Evolutionary conservation across 148 eudicot genomes (phyloP).

Genomic region (Silene uniflora): DNA sequence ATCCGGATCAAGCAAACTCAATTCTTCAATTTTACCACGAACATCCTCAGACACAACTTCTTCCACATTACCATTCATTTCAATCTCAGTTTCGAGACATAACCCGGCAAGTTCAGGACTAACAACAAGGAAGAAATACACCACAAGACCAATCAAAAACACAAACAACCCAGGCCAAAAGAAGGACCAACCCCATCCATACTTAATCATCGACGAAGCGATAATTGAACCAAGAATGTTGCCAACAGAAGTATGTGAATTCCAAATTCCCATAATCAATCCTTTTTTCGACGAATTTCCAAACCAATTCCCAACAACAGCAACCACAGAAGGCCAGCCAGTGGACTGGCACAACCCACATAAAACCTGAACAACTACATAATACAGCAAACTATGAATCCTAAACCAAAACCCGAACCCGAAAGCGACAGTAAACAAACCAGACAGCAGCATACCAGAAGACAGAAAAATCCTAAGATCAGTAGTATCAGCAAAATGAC

Average conservation of each 20-base stretch:
- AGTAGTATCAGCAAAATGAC: constrained; percentile 73
- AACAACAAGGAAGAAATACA: constrained; percentile 68
- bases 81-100: constrained; percentile 42
- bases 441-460: constrained; percentile 78
- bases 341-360: constrained; percentile 88
- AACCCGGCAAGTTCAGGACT: constrained; percentile 60
- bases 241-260: constrained; percentile 83
- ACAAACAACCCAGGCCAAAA: constrained; percentile 70
- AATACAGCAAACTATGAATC: constrained; percentile 56
- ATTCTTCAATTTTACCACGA: constrained; percentile 37
- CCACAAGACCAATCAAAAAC: constrained; percentile 40
- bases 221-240: constrained; percentile 77
- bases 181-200: constrained; percentile 99
- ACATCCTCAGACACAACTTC: constrained; percentile 35
- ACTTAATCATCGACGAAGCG: constrained; percentile 68
- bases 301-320: constrained; percentile 88
- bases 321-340: constrained; percentile 97
- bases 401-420: constrained; percentile 71
- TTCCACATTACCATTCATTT: constrained; percentile 41
- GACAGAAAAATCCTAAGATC: constrained; percentile 66
- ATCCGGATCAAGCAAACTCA: constrained; percentile 34
- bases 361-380: constrained; percentile 50
- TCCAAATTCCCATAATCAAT: constrained; percentile 92
- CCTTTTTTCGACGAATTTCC: constrained; percentile 76
- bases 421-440: constrained; percentile 56